These are phyloP conservation scores for Aotearoamyces nothofagi DNA, from an alignment of 2,329 filamentous ascomycete genomes.

Conservation along the genomic window DNA sequence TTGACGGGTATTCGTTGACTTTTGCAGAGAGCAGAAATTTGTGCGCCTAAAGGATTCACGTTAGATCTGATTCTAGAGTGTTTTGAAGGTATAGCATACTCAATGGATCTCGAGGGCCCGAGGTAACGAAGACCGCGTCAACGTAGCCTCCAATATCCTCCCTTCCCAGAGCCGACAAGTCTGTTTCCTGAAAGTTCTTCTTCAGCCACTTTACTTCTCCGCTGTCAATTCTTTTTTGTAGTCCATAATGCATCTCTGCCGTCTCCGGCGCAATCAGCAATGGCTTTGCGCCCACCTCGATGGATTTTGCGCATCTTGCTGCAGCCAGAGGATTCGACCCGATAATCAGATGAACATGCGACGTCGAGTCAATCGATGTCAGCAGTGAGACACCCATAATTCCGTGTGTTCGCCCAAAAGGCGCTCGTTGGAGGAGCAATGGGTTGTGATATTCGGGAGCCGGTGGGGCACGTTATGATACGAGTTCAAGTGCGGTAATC, in stretches of 20 bases:
- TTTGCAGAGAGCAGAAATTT: slow-evolving; percentile 62
- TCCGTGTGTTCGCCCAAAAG: no score
- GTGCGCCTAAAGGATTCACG: slow-evolving; percentile 29
- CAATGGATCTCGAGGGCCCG: slow-evolving; percentile 29
- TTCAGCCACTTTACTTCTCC: slow-evolving; percentile 51
- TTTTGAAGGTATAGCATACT: slow-evolving; percentile 17
- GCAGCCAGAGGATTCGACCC: slow-evolving; percentile 81
- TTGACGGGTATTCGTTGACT: slow-evolving; percentile 82
- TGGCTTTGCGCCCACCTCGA: slow-evolving; percentile 69
- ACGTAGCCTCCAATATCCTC: slow-evolving; percentile 64
- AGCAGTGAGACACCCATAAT: slow-evolving; percentile 39
- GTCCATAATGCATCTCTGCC: slow-evolving; percentile 38
- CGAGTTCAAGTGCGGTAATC: no score
- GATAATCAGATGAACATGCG: slow-evolving; percentile 69
- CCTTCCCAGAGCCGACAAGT: slow-evolving; percentile 66
- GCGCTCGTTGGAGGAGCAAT: no score
- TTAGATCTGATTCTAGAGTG: background rate
- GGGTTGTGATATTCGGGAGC: no score
- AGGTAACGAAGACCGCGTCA: slow-evolving; percentile 84
- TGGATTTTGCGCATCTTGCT: slow-evolving; percentile 62
- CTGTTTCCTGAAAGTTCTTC: slow-evolving; percentile 50
- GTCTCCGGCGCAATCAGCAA: slow-evolving; percentile 61
- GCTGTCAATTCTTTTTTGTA: slow-evolving; percentile 49
- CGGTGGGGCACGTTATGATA: no score
- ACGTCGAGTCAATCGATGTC: slow-evolving; percentile 53